Base-by-base conservation (phyloP, 2,329 filamentous ascomycete species). In the Cladorrhinum sp. region DNA sequence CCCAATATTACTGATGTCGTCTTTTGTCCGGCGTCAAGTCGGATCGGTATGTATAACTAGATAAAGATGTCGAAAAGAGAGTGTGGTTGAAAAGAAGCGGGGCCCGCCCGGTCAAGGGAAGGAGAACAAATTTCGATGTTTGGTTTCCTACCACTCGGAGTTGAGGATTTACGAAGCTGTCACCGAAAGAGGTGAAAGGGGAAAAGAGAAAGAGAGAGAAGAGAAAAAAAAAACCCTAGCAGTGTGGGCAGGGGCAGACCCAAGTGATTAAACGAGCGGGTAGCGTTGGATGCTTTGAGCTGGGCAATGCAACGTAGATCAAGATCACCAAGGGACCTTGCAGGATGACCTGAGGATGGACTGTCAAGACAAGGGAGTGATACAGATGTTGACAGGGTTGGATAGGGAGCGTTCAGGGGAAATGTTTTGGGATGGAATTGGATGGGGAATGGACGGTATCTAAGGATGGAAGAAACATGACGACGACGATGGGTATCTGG, bases 41-140 rank as follows among this genome's bases (percentile, higher is more conserved):
- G 65, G 64, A 60, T 63, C 60, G 64, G 59, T 63, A 62, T 64
- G 60, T 63, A 62, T 64, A 66, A 58, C 23, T 24, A 33, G 54
- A 64, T 54, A 65, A 49, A 59, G 57, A 62, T 53, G 28, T 48
- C 30, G 36, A 30, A 18, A 50, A 58, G 42, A 60, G 59, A 58
- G 57, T 30, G 57, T 51, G 20, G 56, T 60, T 30, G 65, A 66
- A 65, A 58, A 59, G 63, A 64, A 70, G 67, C 65, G 69, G 71
- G 69, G 67, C 71, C 72, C 68, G 74, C 73, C 73, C 71, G 68
- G 64, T 61, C 66, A 68, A 69, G 65, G 66, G 70, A 68, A 69
- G 66, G 67, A 5, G 36, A 21, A 46, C 18, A 64, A 61, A 62
- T 70, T 21, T 48, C 36, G 28, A 36, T 59, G 46, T 26, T 10